Conservation (phyloP, 179 eudicot species). For the Beta corolliflora region DNA sequence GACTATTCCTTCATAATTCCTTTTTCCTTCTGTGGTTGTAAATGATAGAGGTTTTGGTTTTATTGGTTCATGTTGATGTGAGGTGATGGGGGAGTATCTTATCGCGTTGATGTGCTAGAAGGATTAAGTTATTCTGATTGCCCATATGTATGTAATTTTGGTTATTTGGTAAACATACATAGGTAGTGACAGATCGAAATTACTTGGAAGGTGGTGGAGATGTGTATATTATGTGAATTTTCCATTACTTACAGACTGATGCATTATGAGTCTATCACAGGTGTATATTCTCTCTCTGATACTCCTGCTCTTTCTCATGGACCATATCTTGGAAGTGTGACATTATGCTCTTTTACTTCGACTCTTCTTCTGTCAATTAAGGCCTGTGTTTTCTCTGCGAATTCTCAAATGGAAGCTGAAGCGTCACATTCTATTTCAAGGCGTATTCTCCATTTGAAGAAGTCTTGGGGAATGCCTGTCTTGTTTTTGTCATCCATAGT, state of each 20-base stretch:
- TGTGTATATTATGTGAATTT: background rate
- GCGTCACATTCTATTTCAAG: conserved; percentile 68
- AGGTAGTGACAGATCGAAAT: background rate
- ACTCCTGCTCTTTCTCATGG: conserved; percentile 84
- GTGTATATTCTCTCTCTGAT: conserved; percentile 81
- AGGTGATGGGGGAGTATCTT: background rate
- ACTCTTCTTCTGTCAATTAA: conserved; percentile 71
- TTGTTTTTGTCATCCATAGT: conserved; percentile 85
- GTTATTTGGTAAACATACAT: background rate
- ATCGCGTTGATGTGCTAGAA: background rate
- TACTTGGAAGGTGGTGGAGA: background rate
- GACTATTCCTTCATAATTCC: background rate
- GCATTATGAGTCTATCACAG: conserved; percentile 52
- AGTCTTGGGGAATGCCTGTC: conserved; percentile 96
- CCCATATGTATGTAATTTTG: background rate
- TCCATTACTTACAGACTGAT: conserved; percentile 17
- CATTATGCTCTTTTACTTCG: conserved; percentile 75
- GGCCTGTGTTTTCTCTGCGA: conserved; percentile 73
- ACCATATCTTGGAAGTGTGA: conserved; percentile 87
- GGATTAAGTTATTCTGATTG: background rate
- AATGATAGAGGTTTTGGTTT: background rate
- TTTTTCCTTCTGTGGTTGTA: background rate
- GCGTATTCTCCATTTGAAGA: conserved; percentile 74
- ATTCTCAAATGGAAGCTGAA: conserved; percentile 79
- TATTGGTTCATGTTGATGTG: background rate